Evolutionary conservation across 208 protist genomes (phyloP), one percentile per base, ranked within the genome.

Genomic region (Wallacemonas rigidus): DNA sequence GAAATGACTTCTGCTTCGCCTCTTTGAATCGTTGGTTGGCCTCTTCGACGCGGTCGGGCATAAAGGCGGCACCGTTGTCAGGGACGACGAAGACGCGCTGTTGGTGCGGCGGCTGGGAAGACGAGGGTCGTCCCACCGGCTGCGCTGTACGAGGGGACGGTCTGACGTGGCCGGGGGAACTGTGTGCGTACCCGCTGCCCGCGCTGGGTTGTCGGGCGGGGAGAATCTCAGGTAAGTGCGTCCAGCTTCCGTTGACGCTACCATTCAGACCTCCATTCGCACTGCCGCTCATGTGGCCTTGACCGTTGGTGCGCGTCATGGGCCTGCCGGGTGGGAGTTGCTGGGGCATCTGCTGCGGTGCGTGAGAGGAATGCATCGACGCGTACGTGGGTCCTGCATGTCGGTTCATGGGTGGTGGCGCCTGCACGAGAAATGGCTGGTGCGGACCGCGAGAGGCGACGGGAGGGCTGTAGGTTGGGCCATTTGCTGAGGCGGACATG

Each of bases 1-100:
- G 60, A 38, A n/a, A 36, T 12, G 60, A 65, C 17, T 65, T 3
- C 60, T 65, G 3, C 60, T 65, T 65, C n/a, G 60, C 60, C 39
- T 51, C 14, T 41, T 65, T 65, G 60, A 65, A 65, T 38, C 60
- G 60, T 17, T 26, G n/a, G 60, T 65, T 65, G 7, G 60, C n/a
- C 12, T 65, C 60, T 41, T 65, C 60, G 38, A 65, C 60, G 12
- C 41, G 12, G 43, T 65, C 60, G 17, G 60, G 60, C 3, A 65
- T 45, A 2, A 48, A 45, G 11, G 36, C n/a, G 5, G 60, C 60
- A 41, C 39, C 40, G 60, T 65, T 65, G 41, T 45, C 36, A 12
- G 60, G 60, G 15, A 65, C 6, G 3, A n/a, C 12, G 1, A 65
- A 38, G 60, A 41, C 3, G 7, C 56, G 39, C 26, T 45, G 53